Base-by-base conservation (phyloP, 352 stramenopile species). In the Labyrinthula sp. region DNA sequence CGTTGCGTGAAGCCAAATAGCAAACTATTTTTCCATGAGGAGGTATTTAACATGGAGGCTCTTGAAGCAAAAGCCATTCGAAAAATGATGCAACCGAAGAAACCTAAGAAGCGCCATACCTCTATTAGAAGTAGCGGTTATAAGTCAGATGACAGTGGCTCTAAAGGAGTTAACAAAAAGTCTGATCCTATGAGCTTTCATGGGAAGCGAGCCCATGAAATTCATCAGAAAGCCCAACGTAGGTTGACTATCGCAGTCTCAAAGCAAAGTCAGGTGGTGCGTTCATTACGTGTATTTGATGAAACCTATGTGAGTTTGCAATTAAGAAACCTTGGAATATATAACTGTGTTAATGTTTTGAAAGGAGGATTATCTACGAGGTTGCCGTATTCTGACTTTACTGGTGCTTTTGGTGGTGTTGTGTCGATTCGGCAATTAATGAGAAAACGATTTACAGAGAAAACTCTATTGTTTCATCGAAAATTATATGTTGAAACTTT, bases 1-100 rank as follows among this genome's bases (percentile, higher is more conserved):
- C 68, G 72, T 10, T 84, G 73, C 46, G 82, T 84, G 61, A 84
- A 84, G 59, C 73, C 73, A 25, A 84, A 84, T n/a, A n/a, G n/a
- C n/a, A n/a, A n/a, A n/a, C n/a, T n/a, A n/a, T n/a, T n/a, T n/a
- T n/a, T n/a, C n/a, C n/a, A n/a, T n/a, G n/a, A n/a, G n/a, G n/a
- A n/a, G n/a, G n/a, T n/a, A n/a, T n/a, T n/a, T n/a, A n/a, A n/a
- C n/a, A n/a, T n/a, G n/a, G n/a, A n/a, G n/a, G n/a, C n/a, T n/a
- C n/a, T n/a, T n/a, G n/a, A n/a, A n/a, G n/a, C n/a, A n/a, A n/a
- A n/a, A n/a, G n/a, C n/a, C n/a, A n/a, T n/a, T n/a, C n/a, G n/a
- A n/a, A n/a, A n/a, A n/a, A n/a, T n/a, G n/a, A n/a, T n/a, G n/a
- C n/a, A n/a, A n/a, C n/a, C n/a, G n/a, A n/a, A n/a, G n/a, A n/a